A percentile compares a stretch with the other conserved stretches of the same genome.
Conservation (phyloP, 108 stramenopile genomes). For the Cylindrotheca fusiformis region DNA sequence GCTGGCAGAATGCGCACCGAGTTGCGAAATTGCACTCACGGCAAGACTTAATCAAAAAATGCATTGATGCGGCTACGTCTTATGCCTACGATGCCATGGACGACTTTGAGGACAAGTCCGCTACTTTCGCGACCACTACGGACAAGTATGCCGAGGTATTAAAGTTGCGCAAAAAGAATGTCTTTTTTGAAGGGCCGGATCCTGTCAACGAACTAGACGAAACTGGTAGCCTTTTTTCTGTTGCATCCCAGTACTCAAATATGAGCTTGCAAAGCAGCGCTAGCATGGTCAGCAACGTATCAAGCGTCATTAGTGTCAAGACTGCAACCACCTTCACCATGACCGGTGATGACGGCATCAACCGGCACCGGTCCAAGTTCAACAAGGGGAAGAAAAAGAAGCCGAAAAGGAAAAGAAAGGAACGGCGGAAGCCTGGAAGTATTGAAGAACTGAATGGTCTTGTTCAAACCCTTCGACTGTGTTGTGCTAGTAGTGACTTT, state of each 20-base stretch:
- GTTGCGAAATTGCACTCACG: conserved; percentile 39
- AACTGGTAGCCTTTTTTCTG: conserved; percentile 76
- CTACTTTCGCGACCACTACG: conserved; percentile 51
- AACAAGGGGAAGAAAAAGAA: conserved; percentile 82
- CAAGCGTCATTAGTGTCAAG: conserved; percentile 78
- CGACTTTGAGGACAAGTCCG: conserved; percentile 58
- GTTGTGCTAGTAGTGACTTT: conserved; percentile 50
- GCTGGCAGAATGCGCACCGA: conserved; percentile 74
- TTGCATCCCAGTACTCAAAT: conserved; percentile 66
- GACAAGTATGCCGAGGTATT: conserved; percentile 61
- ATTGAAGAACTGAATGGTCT: conserved; percentile 71
- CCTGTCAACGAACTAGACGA: conserved; percentile 29
- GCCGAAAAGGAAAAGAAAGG: conserved; percentile 41
- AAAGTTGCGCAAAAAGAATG: conserved; percentile 65
- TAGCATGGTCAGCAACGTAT: conserved; percentile 52
- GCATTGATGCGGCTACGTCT: conserved; percentile 45
- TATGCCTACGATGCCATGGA: conserved; percentile 56
- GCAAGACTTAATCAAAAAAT: conserved; percentile 59
- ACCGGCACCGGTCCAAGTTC: conserved; percentile 84
- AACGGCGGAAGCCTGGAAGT: conserved; percentile 71
- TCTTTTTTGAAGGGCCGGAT: conserved; percentile 35
- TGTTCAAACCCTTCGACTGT: conserved; percentile 38
- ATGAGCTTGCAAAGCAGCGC: conserved; percentile 56
- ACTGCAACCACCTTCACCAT: conserved; percentile 67
- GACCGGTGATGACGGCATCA: conserved; percentile 53